Percentiles rank a stretch among this genome's conserved stretches.
phyloP scores from a whole-genome alignment of 805 yeast species.

The Candida silvatica region DNA sequence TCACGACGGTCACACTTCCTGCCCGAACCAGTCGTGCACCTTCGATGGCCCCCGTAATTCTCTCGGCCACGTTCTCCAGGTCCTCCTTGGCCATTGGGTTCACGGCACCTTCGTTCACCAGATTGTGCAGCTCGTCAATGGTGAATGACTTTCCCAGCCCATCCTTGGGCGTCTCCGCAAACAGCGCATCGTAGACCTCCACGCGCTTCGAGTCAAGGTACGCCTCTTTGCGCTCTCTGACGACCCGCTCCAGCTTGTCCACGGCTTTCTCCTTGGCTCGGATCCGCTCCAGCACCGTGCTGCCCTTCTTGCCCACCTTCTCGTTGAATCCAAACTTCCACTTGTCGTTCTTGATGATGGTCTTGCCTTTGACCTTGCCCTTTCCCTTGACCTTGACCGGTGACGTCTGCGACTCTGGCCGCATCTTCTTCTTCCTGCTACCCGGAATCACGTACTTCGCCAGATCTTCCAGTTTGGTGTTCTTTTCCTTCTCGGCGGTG shows the following conservation, averaged over 20 bases:
- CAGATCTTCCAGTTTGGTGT: background rate
- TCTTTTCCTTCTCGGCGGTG: background rate
- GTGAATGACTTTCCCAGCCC: slow-evolving; percentile 8
- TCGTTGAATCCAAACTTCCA: slow-evolving; percentile 29
- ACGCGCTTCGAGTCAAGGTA: slow-evolving; percentile 12
- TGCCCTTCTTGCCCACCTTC: slow-evolving; percentile 7
- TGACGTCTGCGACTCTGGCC: too few species aligned
- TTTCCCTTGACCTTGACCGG: background rate
- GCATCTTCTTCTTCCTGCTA: too few species aligned
- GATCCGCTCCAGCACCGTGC: slow-evolving; percentile 29
- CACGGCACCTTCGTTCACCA: slow-evolving; percentile 14
- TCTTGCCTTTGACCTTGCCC: background rate
- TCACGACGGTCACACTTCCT: slow-evolving; percentile 13
- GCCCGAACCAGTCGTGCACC: slow-evolving; percentile 9
- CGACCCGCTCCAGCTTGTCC: slow-evolving; percentile 4
- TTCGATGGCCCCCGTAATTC: slow-evolving; percentile 6
- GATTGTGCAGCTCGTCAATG: slow-evolving; percentile 9
- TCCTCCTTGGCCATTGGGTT: slow-evolving; percentile 13
- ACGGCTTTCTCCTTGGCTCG: slow-evolving; percentile 25
- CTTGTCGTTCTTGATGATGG: slow-evolving; percentile 21
- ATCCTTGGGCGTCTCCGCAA: slow-evolving; percentile 14
- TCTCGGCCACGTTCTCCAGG: slow-evolving; percentile 7
- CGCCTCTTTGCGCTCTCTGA: slow-evolving; percentile 1
- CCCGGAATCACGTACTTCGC: background rate
- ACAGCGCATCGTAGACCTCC: slow-evolving; percentile 16